Evolutionary conservation across 768 basidiomycete genomes (phyloP), one percentile per base, ranked within the genome.

Genomic region (Piloderma croceum): DNA sequence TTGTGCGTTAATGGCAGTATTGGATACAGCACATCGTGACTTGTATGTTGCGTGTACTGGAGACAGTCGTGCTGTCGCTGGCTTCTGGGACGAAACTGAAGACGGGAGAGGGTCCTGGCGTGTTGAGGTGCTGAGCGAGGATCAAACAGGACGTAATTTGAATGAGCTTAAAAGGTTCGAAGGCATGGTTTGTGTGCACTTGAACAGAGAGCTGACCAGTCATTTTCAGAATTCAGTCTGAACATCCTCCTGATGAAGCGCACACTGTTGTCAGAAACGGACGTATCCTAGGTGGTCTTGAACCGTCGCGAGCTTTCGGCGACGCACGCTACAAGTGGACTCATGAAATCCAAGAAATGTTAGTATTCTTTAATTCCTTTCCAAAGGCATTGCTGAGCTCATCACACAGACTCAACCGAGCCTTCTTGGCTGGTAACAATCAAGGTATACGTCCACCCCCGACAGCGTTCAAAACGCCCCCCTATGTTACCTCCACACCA

Each of bases 11-110:
- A 71, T 93, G 60, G 83, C 92, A 1, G 59, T 93, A 34, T 76
- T 99, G 43, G 94, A 98, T 57, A 87, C 88, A 0, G 79, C 83
- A 5, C 74, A 84, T 44, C 75, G 72, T 33, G 81, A 91, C 56
- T 60, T 98, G 20, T 94, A 96, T 52, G 79, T 98, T 24, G 94
- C 94, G 7, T 81, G 82, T 50, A 83, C 91, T 4, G 96, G 96
- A 0, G 96, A 99, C 58, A 87, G 89, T 56, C 77, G 96, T 35
- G 96, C 96, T 10, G 91, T 99, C 5, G 93, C 94, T 17, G 96
- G 96, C 15, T 76, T 90, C 25, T 93, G 88, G 85, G 81, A 89
- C 47, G 73, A 77, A 37, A 71, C 72, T 4, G 61, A 59, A 3
- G 75, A 81, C 46, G 81, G 79, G 3, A 66, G 71, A 38, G 88